A percentile compares a stretch with the other conserved stretches of the same genome.
phyloP scores from a whole-genome alignment of 1,139 yeast genomes.

The Suhomyces choctaworum region DNA sequence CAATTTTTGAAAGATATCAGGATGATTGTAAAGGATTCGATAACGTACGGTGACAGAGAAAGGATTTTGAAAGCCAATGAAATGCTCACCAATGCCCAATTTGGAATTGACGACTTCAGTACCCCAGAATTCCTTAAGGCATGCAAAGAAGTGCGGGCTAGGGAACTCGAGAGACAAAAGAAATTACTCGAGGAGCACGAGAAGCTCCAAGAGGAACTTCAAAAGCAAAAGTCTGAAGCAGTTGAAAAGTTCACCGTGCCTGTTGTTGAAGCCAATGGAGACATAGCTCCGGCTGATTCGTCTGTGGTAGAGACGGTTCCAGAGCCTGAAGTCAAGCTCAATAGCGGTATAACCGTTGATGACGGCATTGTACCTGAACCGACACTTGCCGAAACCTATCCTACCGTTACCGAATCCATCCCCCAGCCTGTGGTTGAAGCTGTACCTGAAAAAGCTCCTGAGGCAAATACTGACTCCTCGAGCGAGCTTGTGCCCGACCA shows the following conservation, averaged over 20 bases:
- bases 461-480: background rate
- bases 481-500: background rate
- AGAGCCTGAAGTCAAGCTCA: background rate
- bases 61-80: constrained; percentile 86
- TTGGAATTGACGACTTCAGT: constrained; percentile 88
- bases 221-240: constrained; percentile 17
- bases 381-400: too few species aligned
- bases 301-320: background rate
- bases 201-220: constrained; percentile 28
- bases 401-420: background rate
- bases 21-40: constrained; percentile 78
- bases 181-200: constrained; percentile 44
- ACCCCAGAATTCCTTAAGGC: constrained; percentile 71
- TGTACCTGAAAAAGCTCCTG: background rate
- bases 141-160: constrained; percentile 69
- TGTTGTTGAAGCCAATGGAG: background rate
- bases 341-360: background rate
- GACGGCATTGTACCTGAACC: background rate
- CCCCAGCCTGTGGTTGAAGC: background rate
- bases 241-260: background rate
- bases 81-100: constrained; percentile 95
- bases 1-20: constrained; percentile 85
- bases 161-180: constrained; percentile 63
- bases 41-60: constrained; percentile 78
- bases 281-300: background rate